Percentiles rank a stretch among this genome's conserved stretches.
These are phyloP conservation scores for Fraxinus xanthoxyloides DNA, from an alignment of 305 asterid species.

Conservation along the genomic window DNA sequence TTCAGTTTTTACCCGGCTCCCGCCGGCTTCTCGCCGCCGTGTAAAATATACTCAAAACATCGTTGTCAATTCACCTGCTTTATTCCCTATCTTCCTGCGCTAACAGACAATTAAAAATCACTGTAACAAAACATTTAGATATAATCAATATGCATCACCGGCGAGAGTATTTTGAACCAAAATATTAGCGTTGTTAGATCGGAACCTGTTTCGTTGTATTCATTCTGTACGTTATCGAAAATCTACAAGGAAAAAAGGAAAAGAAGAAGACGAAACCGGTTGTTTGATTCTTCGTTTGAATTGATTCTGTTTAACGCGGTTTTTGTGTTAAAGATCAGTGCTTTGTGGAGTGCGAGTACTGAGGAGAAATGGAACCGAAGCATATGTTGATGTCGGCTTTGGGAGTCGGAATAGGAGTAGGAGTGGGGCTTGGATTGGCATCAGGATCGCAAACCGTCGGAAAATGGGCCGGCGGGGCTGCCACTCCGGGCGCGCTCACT, in stretches of 20 bases:
- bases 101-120: neutral
- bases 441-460: constrained; percentile 56
- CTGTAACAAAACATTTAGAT: neutral
- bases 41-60: neutral
- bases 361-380: constrained; percentile 59
- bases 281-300: neutral
- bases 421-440: constrained; percentile 77
- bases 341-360: neutral
- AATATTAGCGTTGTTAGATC: constrained; percentile 2
- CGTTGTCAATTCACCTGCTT: neutral
- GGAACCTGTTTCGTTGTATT: neutral
- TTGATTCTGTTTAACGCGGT: neutral
- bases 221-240: neutral
- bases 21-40: constrained; percentile 29
- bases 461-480: constrained; percentile 41
- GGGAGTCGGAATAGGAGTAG: constrained; percentile 81
- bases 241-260: neutral
- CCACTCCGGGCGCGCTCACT: constrained; percentile 33
- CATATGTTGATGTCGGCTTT: constrained; percentile 77
- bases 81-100: neutral
- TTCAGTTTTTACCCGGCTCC: constrained; percentile 18
- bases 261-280: neutral
- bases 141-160: neutral
- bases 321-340: neutral
- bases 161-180: neutral